Conservation (phyloP, 371 early-diverging fungal genomes). For the Rhizomucor miehei region DNA sequence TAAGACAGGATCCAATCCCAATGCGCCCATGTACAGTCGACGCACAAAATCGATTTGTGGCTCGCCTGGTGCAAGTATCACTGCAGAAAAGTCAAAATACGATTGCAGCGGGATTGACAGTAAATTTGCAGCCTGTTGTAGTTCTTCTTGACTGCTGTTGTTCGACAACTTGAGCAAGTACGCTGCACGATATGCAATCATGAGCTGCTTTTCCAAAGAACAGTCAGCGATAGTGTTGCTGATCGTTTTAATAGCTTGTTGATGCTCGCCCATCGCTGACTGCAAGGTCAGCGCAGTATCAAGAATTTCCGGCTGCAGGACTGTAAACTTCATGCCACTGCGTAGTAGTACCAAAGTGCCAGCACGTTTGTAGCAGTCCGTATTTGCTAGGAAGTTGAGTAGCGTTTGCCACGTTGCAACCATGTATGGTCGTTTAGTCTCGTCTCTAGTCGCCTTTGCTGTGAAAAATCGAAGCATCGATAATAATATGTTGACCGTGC, state of each 20-base stretch:
- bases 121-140: constrained; percentile 14
- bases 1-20: constrained; percentile 17
- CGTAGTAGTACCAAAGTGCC: constrained; percentile 27
- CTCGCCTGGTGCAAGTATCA: constrained; percentile 3
- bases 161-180: constrained; percentile 5
- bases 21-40: constrained; percentile 17
- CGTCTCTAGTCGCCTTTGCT: constrained; percentile 19
- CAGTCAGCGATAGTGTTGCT: background rate
- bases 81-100: constrained; percentile 10
- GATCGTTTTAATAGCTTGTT: constrained; percentile 6
- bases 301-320: constrained; percentile 23
- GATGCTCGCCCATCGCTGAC: constrained; percentile 9
- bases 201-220: constrained; percentile 3
- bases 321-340: constrained; percentile 5
- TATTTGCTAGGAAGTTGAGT: constrained; percentile 19
- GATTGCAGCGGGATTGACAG: constrained; percentile 11
- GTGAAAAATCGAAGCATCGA: constrained; percentile 32
- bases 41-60: constrained; percentile 19
- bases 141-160: constrained; percentile 9
- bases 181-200: constrained; percentile 19
- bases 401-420: constrained; percentile 30
- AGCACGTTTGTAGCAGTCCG: constrained; percentile 24
- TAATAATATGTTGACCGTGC: constrained; percentile 27
- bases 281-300: constrained; percentile 20
- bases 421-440: constrained; percentile 24